Evolutionary conservation across 805 yeast species (phyloP).

Genomic region (Suhomyces emberorum): DNA sequence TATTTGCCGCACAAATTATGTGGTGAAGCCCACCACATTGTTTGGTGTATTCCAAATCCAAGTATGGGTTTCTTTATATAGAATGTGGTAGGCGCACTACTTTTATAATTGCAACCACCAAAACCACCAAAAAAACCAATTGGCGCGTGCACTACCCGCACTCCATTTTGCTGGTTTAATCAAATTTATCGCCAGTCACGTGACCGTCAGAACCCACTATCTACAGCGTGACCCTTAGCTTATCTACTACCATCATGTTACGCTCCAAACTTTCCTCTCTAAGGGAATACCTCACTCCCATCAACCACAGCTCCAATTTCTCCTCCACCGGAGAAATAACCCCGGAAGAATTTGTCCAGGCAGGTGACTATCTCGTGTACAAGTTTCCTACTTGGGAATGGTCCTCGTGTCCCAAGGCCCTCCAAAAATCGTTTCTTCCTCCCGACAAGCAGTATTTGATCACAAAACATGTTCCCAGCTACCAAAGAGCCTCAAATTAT

Average conservation of each 20-base stretch:
- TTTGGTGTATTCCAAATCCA: too few relatives aligned
- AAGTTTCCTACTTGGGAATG: slow-evolving; percentile 98
- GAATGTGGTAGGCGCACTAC: too few relatives aligned
- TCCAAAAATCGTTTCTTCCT: slow-evolving; percentile 70
- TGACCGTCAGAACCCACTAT: too few relatives aligned
- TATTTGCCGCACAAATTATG: too few relatives aligned
- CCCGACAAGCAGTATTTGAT: slow-evolving; percentile 81
- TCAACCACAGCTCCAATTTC: slow-evolving; percentile 82
- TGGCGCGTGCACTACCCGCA: too few relatives aligned
- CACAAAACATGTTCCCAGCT: slow-evolving; percentile 86
- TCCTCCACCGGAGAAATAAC: slow-evolving; percentile 85
- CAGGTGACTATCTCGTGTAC: slow-evolving; percentile 89
- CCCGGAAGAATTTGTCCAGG: slow-evolving; percentile 90
- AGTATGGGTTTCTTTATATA: too few relatives aligned
- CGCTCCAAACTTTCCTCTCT: slow-evolving; percentile 79
- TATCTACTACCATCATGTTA: slow-evolving; percentile 19
- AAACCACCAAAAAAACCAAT: too few relatives aligned
- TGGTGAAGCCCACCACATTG: too few relatives aligned
- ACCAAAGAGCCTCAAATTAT: slow-evolving; percentile 61
- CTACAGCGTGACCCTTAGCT: neutral
- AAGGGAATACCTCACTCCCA: slow-evolving; percentile 92
- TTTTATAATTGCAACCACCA: too few relatives aligned
- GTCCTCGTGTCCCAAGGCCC: slow-evolving; percentile 41
- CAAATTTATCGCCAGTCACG: too few relatives aligned
- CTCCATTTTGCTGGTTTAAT: too few relatives aligned